phyloP scores from a whole-genome alignment of 129 eudicot genomes.

The Ambrosia artemisiifolia region DNA sequence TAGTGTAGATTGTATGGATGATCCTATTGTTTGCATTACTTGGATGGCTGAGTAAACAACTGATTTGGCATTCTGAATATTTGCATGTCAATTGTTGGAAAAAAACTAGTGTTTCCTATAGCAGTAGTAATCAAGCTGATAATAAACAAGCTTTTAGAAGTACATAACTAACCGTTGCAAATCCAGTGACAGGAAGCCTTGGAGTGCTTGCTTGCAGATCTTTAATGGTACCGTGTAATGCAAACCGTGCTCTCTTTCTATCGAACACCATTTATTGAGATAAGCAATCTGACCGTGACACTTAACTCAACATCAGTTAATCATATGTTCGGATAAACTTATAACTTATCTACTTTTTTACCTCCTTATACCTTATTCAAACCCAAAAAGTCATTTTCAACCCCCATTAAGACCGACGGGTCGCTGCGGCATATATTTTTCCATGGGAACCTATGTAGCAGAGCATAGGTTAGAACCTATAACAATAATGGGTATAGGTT shows the following conservation, averaged over 20 bases:
- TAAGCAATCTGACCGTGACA: conserved; percentile 44
- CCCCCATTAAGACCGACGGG: too few relatives aligned
- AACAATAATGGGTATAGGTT: too few relatives aligned
- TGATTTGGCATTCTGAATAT: conserved; percentile 52
- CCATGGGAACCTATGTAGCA: too few relatives aligned
- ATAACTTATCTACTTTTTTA: too few relatives aligned
- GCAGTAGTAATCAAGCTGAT: not conserved
- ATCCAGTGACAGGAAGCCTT: conserved; percentile 85
- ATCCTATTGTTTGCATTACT: conserved; percentile 72
- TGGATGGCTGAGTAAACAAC: conserved; percentile 81
- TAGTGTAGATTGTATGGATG: conserved; percentile 60
- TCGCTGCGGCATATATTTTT: too few relatives aligned
- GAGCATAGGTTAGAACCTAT: too few relatives aligned
- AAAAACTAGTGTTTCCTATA: not conserved
- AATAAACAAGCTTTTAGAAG: not conserved
- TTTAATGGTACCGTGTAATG: conserved; percentile 56
- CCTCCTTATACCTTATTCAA: too few relatives aligned
- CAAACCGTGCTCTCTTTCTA: conserved; percentile 68
- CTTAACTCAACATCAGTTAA: conserved; percentile 2
- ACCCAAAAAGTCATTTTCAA: too few relatives aligned
- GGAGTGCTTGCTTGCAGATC: conserved; percentile 86
- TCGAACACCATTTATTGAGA: conserved; percentile 73
- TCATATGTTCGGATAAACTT: too few relatives aligned
- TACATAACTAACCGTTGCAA: conserved; percentile 58
- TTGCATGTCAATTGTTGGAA: conserved; percentile 46